These are phyloP conservation scores for Tolypocladium cylindrosporum DNA, from an alignment of 2,329 filamentous ascomycete species.

Conservation along the genomic window DNA sequence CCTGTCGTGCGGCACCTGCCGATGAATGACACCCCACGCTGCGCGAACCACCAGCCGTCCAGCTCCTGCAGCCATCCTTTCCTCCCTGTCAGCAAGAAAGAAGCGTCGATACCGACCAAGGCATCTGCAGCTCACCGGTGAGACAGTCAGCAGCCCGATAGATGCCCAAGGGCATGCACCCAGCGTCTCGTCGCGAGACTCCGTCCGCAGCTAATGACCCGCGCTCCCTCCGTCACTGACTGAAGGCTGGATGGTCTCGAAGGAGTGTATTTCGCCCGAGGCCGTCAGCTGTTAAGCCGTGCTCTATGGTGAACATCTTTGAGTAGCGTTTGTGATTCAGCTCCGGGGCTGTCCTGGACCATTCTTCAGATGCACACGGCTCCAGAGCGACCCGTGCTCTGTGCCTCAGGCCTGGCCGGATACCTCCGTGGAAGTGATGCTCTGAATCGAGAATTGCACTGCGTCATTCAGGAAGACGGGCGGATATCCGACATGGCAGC, in stretches of 20 bases:
- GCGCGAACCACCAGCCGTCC: not conserved
- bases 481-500: conserved; percentile 16
- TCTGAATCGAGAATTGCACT: too few relatives aligned
- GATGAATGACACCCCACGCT: too few relatives aligned
- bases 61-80: not conserved
- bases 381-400: not conserved
- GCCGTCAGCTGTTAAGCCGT: not conserved
- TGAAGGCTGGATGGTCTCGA: not conserved
- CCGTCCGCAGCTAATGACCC: not conserved
- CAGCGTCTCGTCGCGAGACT: not conserved
- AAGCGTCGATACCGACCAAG: not conserved
- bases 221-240: not conserved
- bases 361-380: not conserved
- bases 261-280: not conserved
- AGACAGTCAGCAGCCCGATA: not conserved
- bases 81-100: not conserved
- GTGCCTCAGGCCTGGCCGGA: not conserved
- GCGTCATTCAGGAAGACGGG: conserved; percentile 6
- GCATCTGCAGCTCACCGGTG: not conserved
- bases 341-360: not conserved
- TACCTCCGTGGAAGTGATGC: too few relatives aligned
- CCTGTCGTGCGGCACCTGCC: not conserved
- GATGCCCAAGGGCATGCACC: not conserved
- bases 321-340: not conserved
- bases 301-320: not conserved